Base-by-base conservation (phyloP, 805 yeast genomes). In the Diddensiella santjacobensis region DNA sequence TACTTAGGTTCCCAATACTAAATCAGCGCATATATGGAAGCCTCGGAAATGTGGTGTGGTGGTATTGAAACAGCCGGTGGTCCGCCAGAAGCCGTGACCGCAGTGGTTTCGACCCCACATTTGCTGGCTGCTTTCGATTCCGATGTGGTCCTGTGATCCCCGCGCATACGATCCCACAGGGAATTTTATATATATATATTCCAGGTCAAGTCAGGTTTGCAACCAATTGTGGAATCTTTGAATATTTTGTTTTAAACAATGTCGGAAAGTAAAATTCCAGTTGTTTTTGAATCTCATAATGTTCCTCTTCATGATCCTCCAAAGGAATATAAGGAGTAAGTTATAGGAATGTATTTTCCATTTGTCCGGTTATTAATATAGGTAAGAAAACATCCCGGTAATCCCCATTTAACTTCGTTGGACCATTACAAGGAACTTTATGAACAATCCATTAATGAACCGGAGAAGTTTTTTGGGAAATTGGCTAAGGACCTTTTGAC, bases 381-480 rank as follows among this genome's bases (percentile, higher is more conserved):
- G n/a, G n/a, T n/a, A n/a, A 50, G 44, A 24, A 44, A 49, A 20
- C 56, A 53, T 37, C 56, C 53, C n/a, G 50, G 50, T 4, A 30
- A 31, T 33, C 84, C 90, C 20, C 79, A 79, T 59, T 62, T 87
- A 50, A 67, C 74, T 44, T 70, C 78, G 37, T 63, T 87, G 48
- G 84, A 79, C 11, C 83, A 87, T 57, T 90, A 89, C 74, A 67
- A 79, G 54, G 64, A 70, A 49, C 59, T 87, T 68, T 87, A 91
- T 72, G 66, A 79, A 54, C 75, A 86, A 72, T 84, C 95, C 26
- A 79, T 90, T 55, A 73, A 78, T 49, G 78, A 86, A 61, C 97
- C 98, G 40, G 84, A 78, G 44, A 75, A 69, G 29, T 90, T 91
- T 67, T 90, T 86, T 66, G 91, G 89, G 42, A 78, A 80, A 47